A percentile compares a stretch with the other conserved stretches of the same genome.
Evolutionary conservation across 768 basidiomycete genomes (phyloP).

Genomic region (Royoungia palumana): DNA sequence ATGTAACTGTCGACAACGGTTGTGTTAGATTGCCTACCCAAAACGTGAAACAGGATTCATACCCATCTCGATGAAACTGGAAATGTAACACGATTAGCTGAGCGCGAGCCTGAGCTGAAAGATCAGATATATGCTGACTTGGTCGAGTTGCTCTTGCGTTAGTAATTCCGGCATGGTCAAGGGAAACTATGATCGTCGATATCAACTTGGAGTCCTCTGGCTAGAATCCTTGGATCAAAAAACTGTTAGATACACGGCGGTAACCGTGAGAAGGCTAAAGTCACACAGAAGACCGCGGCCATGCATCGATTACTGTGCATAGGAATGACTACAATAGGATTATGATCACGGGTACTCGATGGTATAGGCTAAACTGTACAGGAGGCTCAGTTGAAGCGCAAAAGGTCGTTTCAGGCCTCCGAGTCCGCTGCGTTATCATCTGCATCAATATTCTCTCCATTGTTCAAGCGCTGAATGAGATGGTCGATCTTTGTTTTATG

Average conservation of each 20-base stretch:
- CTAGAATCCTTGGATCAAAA: too few species aligned
- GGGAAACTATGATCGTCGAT: not conserved
- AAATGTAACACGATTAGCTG: not conserved
- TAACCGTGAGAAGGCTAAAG: too few species aligned
- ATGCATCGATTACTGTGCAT: not conserved
- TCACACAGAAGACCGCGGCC: too few species aligned
- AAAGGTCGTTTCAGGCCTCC: conserved; percentile 20
- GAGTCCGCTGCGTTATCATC: conserved; percentile 27
- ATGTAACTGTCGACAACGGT: conserved; percentile 57
- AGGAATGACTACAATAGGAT: conserved; percentile 12
- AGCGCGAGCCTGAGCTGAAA: not conserved
- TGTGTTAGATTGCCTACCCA: not conserved
- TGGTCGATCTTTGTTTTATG: conserved; percentile 86
- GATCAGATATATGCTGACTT: conserved; percentile 36
- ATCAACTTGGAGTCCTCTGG: too few species aligned
- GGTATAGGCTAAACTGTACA: conserved; percentile 7
- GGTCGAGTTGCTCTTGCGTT: conserved; percentile 52
- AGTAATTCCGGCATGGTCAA: conserved; percentile 41
- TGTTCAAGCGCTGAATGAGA: conserved; percentile 57
- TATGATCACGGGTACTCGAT: not conserved
- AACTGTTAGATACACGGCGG: too few species aligned
- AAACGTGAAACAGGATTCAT: conserved; percentile 3
- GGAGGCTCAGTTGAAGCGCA: not conserved
- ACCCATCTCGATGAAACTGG: conserved; percentile 63
- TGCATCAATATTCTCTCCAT: conserved; percentile 52